Conservation (phyloP, 495 filamentous ascomycete genomes). For the Cryomyces antarcticus region DNA sequence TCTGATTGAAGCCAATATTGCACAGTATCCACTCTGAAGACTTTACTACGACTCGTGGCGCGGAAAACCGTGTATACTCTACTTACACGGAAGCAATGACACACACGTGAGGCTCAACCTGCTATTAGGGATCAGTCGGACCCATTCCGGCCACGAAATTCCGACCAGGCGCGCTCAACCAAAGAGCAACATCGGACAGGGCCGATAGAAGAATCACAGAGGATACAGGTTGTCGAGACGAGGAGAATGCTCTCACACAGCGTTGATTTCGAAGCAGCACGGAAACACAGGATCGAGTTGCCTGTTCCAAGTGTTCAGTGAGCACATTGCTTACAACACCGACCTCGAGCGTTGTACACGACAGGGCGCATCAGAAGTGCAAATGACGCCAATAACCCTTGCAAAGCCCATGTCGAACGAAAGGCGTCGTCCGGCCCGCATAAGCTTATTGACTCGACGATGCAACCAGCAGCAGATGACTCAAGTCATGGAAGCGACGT, state of each 20-base stretch:
- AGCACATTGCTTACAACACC: no score
- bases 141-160: background rate
- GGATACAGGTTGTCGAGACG: no score
- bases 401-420: no score
- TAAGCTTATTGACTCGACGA: no score
- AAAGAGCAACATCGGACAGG: background rate
- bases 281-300: background rate
- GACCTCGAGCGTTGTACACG: no score
- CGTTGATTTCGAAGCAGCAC: background rate
- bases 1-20: background rate
- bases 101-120: background rate
- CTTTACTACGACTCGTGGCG: background rate
- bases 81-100: conserved; percentile 6
- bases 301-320: background rate
- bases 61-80: conserved; percentile 9
- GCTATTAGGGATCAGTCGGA: background rate
- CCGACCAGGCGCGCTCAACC: background rate
- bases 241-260: no score
- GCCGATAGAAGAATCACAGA: background rate
- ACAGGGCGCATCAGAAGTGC: no score
- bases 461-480: no score
- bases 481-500: no score
- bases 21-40: no score
- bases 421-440: no score
- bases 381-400: no score